These are phyloP conservation scores for Hypoxylon fragiforme DNA, from an alignment of 495 filamentous ascomycete genomes.

Conservation along the genomic window DNA sequence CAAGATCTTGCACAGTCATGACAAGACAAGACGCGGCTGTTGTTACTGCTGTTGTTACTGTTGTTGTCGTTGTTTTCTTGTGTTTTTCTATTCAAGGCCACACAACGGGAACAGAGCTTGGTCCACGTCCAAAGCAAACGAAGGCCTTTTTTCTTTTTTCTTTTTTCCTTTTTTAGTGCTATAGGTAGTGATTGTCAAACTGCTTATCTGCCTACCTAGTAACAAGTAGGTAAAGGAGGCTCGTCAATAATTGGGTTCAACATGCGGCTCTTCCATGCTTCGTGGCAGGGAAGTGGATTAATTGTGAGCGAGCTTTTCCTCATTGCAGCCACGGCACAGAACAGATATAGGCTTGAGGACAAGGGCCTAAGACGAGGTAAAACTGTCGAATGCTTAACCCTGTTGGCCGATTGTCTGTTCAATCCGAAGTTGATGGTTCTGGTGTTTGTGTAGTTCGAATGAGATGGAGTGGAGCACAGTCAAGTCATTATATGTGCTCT, in stretches of 20 bases:
- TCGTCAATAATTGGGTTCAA: not conserved
- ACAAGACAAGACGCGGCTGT: too few relatives aligned
- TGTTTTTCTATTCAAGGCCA: too few relatives aligned
- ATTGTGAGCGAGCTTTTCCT: too few relatives aligned
- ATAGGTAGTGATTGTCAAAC: not conserved
- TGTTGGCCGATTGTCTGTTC: not conserved
- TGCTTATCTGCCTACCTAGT: not conserved
- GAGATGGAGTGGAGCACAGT: not conserved
- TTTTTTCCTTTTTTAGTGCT: not conserved
- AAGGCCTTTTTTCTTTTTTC: too few relatives aligned
- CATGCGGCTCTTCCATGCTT: not conserved
- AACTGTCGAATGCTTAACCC: not conserved
- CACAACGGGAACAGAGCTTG: too few relatives aligned
- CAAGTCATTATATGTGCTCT: not conserved
- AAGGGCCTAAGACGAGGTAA: not conserved
- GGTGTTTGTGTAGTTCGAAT: not conserved
- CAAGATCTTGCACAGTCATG: too few relatives aligned
- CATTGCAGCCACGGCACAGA: too few relatives aligned
- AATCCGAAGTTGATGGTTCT: not conserved
- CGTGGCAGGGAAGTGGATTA: too few relatives aligned
- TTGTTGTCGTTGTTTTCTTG: too few relatives aligned
- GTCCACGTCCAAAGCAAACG: too few relatives aligned
- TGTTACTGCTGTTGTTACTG: too few relatives aligned
- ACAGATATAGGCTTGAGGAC: not conserved
- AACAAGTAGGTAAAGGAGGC: not conserved